Evolutionary conservation across 164 flowering plant species (phyloP).

Genomic region (Macadamia tetraphylla): DNA sequence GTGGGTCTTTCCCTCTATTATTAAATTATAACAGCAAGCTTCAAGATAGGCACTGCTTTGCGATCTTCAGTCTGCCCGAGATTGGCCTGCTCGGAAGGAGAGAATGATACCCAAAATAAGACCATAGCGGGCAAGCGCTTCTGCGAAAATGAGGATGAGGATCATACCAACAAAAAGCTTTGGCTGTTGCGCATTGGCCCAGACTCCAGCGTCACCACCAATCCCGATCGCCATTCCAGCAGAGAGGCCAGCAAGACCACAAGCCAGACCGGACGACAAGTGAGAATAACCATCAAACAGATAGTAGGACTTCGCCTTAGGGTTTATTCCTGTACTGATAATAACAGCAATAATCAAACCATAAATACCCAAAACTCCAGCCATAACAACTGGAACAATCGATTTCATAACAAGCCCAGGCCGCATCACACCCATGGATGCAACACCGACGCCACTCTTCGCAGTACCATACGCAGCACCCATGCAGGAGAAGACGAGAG

Average conservation of each 20-base stretch:
- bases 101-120: too few relatives aligned
- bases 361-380: constrained; percentile 54
- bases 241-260: constrained; percentile 54
- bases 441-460: too few relatives aligned
- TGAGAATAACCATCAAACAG: constrained; percentile 22
- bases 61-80: constrained; percentile 39
- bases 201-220: constrained; percentile 39
- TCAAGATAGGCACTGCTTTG: not conserved
- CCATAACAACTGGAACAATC: constrained; percentile 60
- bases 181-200: constrained; percentile 63
- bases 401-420: constrained; percentile 19
- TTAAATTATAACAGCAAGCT: not conserved
- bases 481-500: constrained; percentile 68
- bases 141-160: constrained; percentile 17
- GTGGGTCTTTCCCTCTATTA: not conserved
- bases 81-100: constrained; percentile 18
- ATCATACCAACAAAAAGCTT: constrained; percentile 49
- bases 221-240: constrained; percentile 57
- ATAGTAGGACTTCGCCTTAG: too few relatives aligned
- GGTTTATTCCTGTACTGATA: constrained; percentile 28
- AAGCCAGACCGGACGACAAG: constrained; percentile 50
- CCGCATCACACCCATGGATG: too few relatives aligned
- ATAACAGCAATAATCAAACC: constrained; percentile 28
- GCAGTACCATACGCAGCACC: constrained; percentile 31
- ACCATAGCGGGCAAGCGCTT: too few relatives aligned